Base-by-base conservation (phyloP, 2,329 filamentous ascomycete species). In the Ceratocystis lukuohia region DNA sequence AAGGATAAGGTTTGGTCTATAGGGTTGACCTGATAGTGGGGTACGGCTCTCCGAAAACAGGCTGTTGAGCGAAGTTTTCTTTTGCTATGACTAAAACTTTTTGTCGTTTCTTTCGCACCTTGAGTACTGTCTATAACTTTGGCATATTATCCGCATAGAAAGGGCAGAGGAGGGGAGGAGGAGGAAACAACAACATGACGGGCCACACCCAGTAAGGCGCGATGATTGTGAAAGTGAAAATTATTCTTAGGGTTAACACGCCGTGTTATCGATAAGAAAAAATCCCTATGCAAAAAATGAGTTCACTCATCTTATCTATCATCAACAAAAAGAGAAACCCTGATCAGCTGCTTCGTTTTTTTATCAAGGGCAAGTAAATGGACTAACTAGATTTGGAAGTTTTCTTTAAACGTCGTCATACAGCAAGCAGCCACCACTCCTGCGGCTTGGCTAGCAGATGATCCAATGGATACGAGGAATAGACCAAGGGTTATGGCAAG, bases 1-100 rank as follows among this genome's bases (percentile, higher is more conserved):
- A 41, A 41, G 37, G 37, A 57, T n/a, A 33, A 30, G 22, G 50
- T 56, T 56, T 20, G 50, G 30, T 33, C 22, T 28, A 28, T 56
- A 56, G 50, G 53, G 53, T 57, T 57, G 53, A 57, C 6, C 53
- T 33, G 28, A 57, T 57, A 33, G 53, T 57, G 53, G 53, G 53
- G 53, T 28, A 25, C 6, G 7, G 20, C 20, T 33, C 10, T 57
- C 25, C 53, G 7, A 57, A 57, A 57, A 57, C 17, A 28, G 53
- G 53, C 53, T 30, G 6, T 57, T 33, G 25, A 57, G 22, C n/a
- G n/a, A 57, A 50, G n/a, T 50, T 50, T 50, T 50, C 22, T 50
- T 15, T 41, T 41, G 37, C 37, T 41, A 41, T 41, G 37, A 41
- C 37, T 41, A 41, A 41, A 15, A 41, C 37, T 48, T 41, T 12